Percentiles rank a stretch among this genome's conserved stretches.
Evolutionary conservation across 1,284 basidiomycete genomes (phyloP).

Genomic region (Pseudozyma tsukubaensis): DNA sequence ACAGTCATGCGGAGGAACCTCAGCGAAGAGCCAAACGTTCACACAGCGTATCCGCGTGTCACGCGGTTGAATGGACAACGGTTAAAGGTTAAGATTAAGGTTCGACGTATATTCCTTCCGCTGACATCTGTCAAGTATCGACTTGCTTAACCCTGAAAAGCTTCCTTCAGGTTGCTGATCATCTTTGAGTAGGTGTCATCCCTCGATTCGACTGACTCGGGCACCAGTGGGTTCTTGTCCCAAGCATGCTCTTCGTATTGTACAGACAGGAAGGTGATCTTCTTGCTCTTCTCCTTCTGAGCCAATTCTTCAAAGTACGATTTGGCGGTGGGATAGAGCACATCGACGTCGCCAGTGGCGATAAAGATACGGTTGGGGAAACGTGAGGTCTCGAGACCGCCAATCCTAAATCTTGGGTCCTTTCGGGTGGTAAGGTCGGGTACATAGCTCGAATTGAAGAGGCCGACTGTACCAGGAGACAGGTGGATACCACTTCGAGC

Average conservation of each 20-base stretch:
- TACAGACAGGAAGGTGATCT: constrained; percentile 41
- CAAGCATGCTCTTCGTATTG: constrained; percentile 58
- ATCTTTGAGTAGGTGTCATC: constrained; percentile 31
- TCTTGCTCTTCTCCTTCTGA: constrained; percentile 27
- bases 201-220: constrained; percentile 31
- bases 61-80: too few species aligned
- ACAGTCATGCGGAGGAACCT: too few species aligned
- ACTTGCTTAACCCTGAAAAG: neutral
- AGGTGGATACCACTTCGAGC: constrained; percentile 44
- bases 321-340: constrained; percentile 42
- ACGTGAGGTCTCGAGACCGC: constrained; percentile 30
- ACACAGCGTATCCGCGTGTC: too few species aligned
- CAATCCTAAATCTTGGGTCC: constrained; percentile 40
- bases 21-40: too few species aligned
- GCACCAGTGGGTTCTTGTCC: constrained; percentile 52
- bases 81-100: too few species aligned
- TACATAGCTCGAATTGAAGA: constrained; percentile 57
- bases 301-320: constrained; percentile 45
- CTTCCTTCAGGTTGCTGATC: constrained; percentile 26
- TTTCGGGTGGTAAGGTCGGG: constrained; percentile 14
- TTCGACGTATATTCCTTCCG: too few species aligned
- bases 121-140: too few species aligned
- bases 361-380: constrained; percentile 50
- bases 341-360: constrained; percentile 52
- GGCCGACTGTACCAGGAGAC: constrained; percentile 15